Evolutionary conservation across 371 early-diverging fungal species (phyloP).

Genomic region (Mortierella sp.): DNA sequence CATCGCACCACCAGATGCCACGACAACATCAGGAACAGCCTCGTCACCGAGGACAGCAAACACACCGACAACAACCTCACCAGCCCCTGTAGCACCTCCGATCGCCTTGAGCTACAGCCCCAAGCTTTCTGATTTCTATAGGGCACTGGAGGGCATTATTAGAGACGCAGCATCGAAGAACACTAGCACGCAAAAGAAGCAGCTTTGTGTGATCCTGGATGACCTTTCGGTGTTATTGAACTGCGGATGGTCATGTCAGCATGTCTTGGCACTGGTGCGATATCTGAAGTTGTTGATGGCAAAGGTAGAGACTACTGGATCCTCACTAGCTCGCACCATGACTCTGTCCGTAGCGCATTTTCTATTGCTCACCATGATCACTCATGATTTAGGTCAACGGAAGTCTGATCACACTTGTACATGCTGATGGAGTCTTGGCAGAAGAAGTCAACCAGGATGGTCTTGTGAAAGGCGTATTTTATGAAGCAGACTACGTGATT

Average conservation of each 20-base stretch:
- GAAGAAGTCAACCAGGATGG: constrained; percentile 66
- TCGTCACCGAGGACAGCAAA: constrained; percentile 29
- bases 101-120: constrained; percentile 36
- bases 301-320: constrained; percentile 22
- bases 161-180: constrained; percentile 11
- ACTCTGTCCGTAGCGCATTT: too few relatives aligned
- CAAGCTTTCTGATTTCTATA: constrained; percentile 42
- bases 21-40: constrained; percentile 29
- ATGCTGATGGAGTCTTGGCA: constrained; percentile 66
- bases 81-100: constrained; percentile 32
- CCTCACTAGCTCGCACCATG: not conserved
- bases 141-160: constrained; percentile 31
- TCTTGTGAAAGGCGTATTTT: constrained; percentile 62
- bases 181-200: constrained; percentile 15
- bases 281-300: constrained; percentile 59
- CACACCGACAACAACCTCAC: constrained; percentile 17
- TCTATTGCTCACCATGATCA: not conserved
- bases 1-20: constrained; percentile 19
- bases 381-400: constrained; percentile 54
- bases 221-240: constrained; percentile 69
- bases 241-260: constrained; percentile 60
- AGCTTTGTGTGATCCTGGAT: constrained; percentile 68
- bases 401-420: constrained; percentile 66
- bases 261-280: constrained; percentile 59
- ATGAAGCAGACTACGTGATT: constrained; percentile 63